A percentile compares a stretch with the other conserved stretches of the same genome.
Evolutionary conservation across 805 yeast genomes (phyloP).

Genomic region (Saturnispora ahearnii): DNA sequence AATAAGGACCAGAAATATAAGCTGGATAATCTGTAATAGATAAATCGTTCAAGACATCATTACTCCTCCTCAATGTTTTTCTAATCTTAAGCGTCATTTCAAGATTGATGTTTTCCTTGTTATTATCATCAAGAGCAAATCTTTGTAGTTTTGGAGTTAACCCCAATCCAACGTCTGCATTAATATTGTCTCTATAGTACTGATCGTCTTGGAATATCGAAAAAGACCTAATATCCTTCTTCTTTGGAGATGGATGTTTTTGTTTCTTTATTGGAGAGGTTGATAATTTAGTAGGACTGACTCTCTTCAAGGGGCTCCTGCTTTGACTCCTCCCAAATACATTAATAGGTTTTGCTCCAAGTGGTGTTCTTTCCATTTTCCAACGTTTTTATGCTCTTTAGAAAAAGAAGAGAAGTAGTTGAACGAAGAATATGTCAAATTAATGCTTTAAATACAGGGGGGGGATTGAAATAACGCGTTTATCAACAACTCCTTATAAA

Average conservation of each 20-base stretch:
- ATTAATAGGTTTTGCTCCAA: slow-evolving; percentile 5
- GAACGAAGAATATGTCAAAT: not conserved
- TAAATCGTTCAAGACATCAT: slow-evolving; percentile 5
- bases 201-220: slow-evolving; percentile 8
- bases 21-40: slow-evolving; percentile 7
- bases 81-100: not conserved
- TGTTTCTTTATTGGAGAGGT: slow-evolving; percentile 4
- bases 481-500: not conserved
- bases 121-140: not conserved
- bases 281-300: slow-evolving; percentile 9
- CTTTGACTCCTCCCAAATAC: slow-evolving; percentile 1
- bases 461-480: not conserved
- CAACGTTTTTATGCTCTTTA: not conserved
- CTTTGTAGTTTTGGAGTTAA: not conserved
- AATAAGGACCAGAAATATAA: not conserved
- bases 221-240: not conserved
- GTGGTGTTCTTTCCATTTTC: slow-evolving; percentile 8
- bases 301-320: slow-evolving; percentile 8
- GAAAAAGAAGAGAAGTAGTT: not conserved
- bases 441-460: not conserved
- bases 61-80: not conserved
- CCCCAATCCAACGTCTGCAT: not conserved
- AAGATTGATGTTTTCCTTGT: slow-evolving; percentile 7
- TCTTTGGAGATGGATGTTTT: not conserved
- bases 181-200: not conserved